Conservation (phyloP, 805 yeast genomes). For the Yarrowia yakushimensis region DNA sequence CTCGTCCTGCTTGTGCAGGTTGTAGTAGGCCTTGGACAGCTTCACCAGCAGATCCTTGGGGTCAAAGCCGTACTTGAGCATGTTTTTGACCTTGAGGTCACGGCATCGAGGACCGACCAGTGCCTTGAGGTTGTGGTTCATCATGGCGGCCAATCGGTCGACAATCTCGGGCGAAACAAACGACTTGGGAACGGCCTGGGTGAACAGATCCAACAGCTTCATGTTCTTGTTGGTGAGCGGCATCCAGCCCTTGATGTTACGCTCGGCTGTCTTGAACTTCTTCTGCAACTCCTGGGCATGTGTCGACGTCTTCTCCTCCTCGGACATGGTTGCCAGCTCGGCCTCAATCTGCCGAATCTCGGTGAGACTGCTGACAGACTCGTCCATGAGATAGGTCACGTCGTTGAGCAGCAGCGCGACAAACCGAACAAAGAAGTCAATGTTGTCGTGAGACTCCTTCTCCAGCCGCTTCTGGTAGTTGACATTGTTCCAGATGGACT, state of each 20-base stretch:
- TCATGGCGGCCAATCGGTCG: conserved; percentile 92
- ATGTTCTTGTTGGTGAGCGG: conserved; percentile 81
- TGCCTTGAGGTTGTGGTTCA: conserved; percentile 86
- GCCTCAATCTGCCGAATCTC: conserved; percentile 65
- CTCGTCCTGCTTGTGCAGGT: conserved; percentile 58
- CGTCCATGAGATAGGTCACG: conserved; percentile 86
- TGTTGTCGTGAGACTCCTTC: conserved; percentile 60
- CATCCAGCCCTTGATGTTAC: conserved; percentile 76
- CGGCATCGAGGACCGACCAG: conserved; percentile 94
- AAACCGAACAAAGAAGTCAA: conserved; percentile 84
- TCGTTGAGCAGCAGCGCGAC: conserved; percentile 95
- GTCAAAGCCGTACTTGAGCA: conserved; percentile 76
- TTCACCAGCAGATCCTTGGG: conserved; percentile 69
- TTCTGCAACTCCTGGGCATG: conserved; percentile 53
- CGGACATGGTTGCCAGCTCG: conserved; percentile 37
- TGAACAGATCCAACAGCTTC: conserved; percentile 71
- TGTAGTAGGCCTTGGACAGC: conserved; percentile 70
- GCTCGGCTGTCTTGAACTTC: conserved; percentile 60
- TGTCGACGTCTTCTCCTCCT: conserved; percentile 32
- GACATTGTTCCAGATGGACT: conserved; percentile 75
- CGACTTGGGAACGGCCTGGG: conserved; percentile 80
- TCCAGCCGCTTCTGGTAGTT: conserved; percentile 65
- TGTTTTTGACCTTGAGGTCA: conserved; percentile 77
- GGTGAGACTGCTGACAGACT: conserved; percentile 73
- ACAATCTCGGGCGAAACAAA: conserved; percentile 87